Base-by-base conservation (phyloP, 2,329 filamentous ascomycete genomes). In the Furcasterigmium sp. region DNA sequence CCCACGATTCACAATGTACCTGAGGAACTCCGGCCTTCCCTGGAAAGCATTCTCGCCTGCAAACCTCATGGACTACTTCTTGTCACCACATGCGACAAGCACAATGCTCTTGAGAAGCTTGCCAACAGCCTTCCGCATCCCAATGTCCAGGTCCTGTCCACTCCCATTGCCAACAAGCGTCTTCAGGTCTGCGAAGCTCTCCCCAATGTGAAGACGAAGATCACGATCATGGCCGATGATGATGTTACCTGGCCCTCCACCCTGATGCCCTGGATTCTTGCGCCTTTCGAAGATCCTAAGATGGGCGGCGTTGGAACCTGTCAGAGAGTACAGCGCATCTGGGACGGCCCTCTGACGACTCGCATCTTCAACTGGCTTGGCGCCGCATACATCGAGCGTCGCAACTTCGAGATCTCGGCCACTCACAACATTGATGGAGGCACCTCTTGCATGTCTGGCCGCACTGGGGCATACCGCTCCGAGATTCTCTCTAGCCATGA, bases 381-480 rank as follows among this genome's bases (percentile, higher is more conserved):
- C 6, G 87, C 90, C 18, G 82, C 91, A 41, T 97, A 97, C 64
- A 85, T 97, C 49, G 87, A 95, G 64, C 82, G 91, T 46, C 84
- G 91, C 48, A 97, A 96, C 67, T 97, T 96, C 61, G 91, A 97
- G 65, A 95, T 94, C 60, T 94, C 91, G 38, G 91, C 91, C 25
- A 96, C 91, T 43, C 91, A 94, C 62, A 87, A 91, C 67, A 85
- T 96, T 41, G 91, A 97, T 60, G 91, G 91, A 46, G 91, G 91
- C 32, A 85, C 94, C n/a, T 94, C 91, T 10, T 97, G 91, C 70
- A 88, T 97, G 73, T 96, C 91, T 37, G 91, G 91, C 45, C 84
- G 91, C 35, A 96, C 91, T 14, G 91, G 91, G 42, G 91, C 90
- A 36, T 96, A 97, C 68, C 85, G 89, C 38, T 89, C 88, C 9